phyloP scores from a whole-genome alignment of 1,139 yeast species.

The Diutina mesorugosa region DNA sequence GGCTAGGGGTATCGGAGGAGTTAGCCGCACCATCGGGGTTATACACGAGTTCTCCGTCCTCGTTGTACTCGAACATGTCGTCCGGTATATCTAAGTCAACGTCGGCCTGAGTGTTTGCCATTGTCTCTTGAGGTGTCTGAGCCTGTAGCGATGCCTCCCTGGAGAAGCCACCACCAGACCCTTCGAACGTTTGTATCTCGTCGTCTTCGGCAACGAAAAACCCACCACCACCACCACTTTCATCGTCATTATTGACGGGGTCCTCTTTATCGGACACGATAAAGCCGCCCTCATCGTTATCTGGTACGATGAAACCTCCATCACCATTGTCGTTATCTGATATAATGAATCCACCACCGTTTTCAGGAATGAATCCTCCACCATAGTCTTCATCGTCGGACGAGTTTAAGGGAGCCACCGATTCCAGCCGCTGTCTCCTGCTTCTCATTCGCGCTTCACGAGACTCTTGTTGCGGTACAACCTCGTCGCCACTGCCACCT shows the following conservation, averaged over 20 bases:
- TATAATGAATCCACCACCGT: slow-evolving; percentile 6
- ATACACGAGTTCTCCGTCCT: slow-evolving; percentile 13
- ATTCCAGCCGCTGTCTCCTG: background rate
- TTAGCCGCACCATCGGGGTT: slow-evolving; percentile 3
- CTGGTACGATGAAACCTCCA: slow-evolving; percentile 6
- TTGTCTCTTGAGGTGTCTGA: background rate
- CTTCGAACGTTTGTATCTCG: background rate
- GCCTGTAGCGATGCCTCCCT: background rate
- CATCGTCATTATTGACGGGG: slow-evolving; percentile 5
- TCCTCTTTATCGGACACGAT: slow-evolving; percentile 5
- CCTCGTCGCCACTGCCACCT: slow-evolving; percentile 3
- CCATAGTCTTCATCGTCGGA: slow-evolving; percentile 4
- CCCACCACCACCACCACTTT: slow-evolving; percentile 4
- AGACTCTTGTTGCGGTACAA: slow-evolving; percentile 9
- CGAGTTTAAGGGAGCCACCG: background rate
- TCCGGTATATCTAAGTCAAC: slow-evolving; percentile 8
- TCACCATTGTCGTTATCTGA: slow-evolving; percentile 3
- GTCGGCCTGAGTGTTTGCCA: background rate
- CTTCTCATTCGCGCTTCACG: background rate
- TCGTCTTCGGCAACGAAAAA: slow-evolving; percentile 2
- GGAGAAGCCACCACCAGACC: background rate
- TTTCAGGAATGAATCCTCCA: background rate
- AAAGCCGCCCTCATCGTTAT: slow-evolving; percentile 3
- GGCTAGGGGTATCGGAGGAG: background rate
- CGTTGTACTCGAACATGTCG: slow-evolving; percentile 8